phyloP scores from a whole-genome alignment of 768 basidiomycete species.

The Lactarius hatsudake region DNA sequence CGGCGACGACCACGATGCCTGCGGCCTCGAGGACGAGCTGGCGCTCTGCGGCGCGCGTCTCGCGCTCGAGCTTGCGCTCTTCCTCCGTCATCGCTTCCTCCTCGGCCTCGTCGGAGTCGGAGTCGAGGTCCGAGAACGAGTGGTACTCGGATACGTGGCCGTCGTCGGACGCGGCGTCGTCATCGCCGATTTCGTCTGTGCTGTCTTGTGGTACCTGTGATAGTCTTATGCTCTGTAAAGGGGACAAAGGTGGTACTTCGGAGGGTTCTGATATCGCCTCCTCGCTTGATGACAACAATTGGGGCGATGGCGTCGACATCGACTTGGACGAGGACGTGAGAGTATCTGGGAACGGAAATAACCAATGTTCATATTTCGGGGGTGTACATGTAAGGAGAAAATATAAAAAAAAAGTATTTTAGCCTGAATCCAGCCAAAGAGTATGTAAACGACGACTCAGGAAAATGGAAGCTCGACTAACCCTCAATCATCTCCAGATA shows the following conservation, averaged over 20 bases:
- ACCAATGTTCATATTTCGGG: slow-evolving; percentile 28
- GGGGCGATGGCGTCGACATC: not conserved
- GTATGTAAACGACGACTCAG: slow-evolving; percentile 60
- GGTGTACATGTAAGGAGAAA: slow-evolving; percentile 34
- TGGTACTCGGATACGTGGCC: slow-evolving; percentile 19
- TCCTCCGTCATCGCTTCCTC: slow-evolving; percentile 38
- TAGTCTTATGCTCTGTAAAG: not conserved
- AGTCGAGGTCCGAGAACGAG: slow-evolving; percentile 19
- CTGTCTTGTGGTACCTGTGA: slow-evolving; percentile 26
- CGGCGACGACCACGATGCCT: slow-evolving; percentile 79
- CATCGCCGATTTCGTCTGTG: slow-evolving; percentile 27
- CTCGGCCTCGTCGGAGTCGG: slow-evolving; percentile 35
- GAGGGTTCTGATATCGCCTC: not conserved
- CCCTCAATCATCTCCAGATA: slow-evolving; percentile 86
- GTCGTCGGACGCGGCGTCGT: slow-evolving; percentile 33
- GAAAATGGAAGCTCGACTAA: slow-evolving; percentile 67
- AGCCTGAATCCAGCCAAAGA: slow-evolving; percentile 62
- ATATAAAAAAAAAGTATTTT: slow-evolving; percentile 66
- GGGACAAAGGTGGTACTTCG: not conserved
- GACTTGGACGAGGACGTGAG: slow-evolving; percentile 6
- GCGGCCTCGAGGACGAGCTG: slow-evolving; percentile 85
- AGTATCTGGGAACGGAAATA: slow-evolving; percentile 15
- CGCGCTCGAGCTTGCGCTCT: slow-evolving; percentile 50
- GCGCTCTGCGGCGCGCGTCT: slow-evolving; percentile 69
- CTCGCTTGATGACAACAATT: not conserved